A percentile compares a stretch with the other conserved stretches of the same genome.
phyloP scores from a whole-genome alignment of 306 rosid species.

The Bauhinia variegata region DNA sequence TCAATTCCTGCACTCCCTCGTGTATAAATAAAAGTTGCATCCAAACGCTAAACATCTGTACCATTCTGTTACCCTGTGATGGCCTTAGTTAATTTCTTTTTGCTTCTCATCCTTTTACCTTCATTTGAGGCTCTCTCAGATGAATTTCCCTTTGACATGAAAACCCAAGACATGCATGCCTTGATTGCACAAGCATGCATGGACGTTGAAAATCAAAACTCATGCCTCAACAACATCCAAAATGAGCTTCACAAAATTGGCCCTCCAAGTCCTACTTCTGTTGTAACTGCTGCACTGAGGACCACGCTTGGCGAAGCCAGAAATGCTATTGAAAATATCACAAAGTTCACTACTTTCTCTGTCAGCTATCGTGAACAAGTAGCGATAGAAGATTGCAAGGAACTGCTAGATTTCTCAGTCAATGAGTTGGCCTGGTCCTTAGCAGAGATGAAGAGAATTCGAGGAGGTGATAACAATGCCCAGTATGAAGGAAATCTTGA shows the following conservation, averaged over 20 bases:
- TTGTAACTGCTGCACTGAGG: constrained; percentile 70
- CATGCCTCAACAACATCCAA: constrained; percentile 64
- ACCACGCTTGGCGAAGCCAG: constrained; percentile 66
- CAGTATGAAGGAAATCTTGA: constrained; percentile 70
- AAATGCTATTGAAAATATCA: constrained; percentile 62
- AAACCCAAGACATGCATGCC: constrained; percentile 52
- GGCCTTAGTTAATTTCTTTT: constrained; percentile 52
- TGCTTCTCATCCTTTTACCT: constrained; percentile 48
- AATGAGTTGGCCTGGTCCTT: constrained; percentile 88
- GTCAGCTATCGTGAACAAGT: constrained; percentile 69
- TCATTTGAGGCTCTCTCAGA: constrained; percentile 37
- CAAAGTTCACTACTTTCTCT: constrained; percentile 70
- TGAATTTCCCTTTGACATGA: constrained; percentile 47
- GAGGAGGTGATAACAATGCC: constrained; percentile 47
- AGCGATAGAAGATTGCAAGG: constrained; percentile 90
- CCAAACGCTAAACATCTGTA: constrained; percentile 28
- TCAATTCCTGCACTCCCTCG: constrained; percentile 27
- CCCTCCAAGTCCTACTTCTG: constrained; percentile 48
- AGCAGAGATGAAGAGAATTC: constrained; percentile 69
- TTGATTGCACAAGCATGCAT: constrained; percentile 68
- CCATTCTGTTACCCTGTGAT: constrained; percentile 41
- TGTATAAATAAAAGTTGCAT: constrained; percentile 41
- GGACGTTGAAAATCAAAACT: constrained; percentile 52
- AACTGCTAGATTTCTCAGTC: constrained; percentile 85
- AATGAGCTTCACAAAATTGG: constrained; percentile 53